phyloP scores from a whole-genome alignment of 73 alveolate species.

The Tetrahymena borealis region DNA sequence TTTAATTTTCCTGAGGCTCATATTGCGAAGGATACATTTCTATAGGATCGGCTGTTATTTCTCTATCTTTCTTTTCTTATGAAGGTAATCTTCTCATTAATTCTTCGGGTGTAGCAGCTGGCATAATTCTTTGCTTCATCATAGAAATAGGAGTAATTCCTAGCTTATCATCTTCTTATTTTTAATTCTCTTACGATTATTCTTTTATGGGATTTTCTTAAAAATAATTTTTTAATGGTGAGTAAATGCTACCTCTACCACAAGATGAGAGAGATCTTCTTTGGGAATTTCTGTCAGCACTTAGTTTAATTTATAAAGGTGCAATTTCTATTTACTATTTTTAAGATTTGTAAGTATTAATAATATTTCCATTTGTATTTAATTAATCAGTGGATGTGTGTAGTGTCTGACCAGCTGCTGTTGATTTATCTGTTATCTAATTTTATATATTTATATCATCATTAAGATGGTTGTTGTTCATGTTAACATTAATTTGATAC shows the following conservation, averaged over 20 bases:
- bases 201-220: too few species aligned
- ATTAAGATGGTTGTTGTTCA: too few species aligned
- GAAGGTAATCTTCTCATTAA: background rate
- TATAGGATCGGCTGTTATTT: background rate
- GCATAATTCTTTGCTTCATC: background rate
- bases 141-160: background rate
- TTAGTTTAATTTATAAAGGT: too few species aligned
- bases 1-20: background rate
- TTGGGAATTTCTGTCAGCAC: background rate
- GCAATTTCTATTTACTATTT: background rate
- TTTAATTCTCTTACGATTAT: background rate
- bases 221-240: background rate
- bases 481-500: too few species aligned
- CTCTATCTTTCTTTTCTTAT: background rate
- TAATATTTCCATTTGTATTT: background rate
- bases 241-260: background rate
- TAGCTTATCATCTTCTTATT: background rate
- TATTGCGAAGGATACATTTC: background rate
- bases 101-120: background rate
- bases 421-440: background rate
- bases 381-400: background rate
- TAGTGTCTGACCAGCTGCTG: background rate
- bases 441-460: background rate
- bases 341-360: background rate
- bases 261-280: background rate